phyloP scores from a whole-genome alignment of 2,329 filamentous ascomycete genomes.

The Ceratocystis alfenasii region DNA sequence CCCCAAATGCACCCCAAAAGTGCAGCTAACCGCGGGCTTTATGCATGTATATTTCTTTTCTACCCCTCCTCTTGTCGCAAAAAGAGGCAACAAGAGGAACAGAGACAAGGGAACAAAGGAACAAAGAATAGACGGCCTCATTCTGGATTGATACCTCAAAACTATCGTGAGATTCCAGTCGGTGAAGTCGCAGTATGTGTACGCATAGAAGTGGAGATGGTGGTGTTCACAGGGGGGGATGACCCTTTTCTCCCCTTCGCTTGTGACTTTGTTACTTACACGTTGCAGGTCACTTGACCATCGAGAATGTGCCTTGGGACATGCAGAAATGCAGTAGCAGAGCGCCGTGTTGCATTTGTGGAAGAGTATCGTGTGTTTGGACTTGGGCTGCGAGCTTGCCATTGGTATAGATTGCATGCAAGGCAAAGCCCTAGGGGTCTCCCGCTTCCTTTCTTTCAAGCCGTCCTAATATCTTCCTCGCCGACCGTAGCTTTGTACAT shows the following conservation, averaged over 20 bases:
- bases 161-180: constrained; percentile 10
- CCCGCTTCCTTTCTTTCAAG: no score
- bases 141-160: neutral
- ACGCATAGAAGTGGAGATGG: neutral
- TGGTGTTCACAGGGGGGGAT: neutral
- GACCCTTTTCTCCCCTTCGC: neutral
- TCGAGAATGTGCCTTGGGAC: neutral
- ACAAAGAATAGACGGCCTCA: neutral
- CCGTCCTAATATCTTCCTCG: no score
- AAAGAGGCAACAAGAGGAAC: neutral
- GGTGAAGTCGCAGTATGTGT: neutral
- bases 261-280: neutral
- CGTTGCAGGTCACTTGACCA: constrained; percentile 2
- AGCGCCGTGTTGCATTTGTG: neutral
- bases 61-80: neutral
- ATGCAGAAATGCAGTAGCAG: neutral
- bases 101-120: neutral
- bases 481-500: no score
- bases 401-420: no score
- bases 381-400: no score
- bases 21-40: neutral
- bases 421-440: no score
- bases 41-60: neutral
- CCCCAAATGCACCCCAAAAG: neutral
- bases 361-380: neutral